Conservation (phyloP, 305 asterid species). For the Fraxinus paxiana region DNA sequence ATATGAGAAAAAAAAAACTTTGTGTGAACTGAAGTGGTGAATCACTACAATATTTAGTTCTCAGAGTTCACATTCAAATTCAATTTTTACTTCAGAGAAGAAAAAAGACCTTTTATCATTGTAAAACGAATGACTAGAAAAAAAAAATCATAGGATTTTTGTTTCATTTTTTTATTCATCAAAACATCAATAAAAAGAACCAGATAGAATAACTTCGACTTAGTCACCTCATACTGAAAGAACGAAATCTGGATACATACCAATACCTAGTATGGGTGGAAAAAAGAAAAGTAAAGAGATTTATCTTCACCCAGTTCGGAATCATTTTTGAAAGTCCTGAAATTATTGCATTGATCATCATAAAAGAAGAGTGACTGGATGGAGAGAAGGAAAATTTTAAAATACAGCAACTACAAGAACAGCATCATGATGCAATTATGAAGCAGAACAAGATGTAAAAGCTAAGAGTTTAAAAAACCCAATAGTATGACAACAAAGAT, state of each 20-base stretch:
- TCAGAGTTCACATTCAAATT: not conserved
- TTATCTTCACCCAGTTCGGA: not conserved
- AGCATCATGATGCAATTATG: not conserved
- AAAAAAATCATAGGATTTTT: not conserved
- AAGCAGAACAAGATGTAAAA: constrained; percentile 13
- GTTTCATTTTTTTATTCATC: constrained; percentile 1
- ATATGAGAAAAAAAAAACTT: not conserved
- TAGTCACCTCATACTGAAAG: not conserved
- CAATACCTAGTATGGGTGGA: not conserved
- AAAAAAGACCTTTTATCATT: not conserved
- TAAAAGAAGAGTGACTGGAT: not conserved
- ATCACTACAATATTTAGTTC: not conserved
- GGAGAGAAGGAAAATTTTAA: not conserved
- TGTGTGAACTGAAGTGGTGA: not conserved
- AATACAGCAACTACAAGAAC: not conserved
- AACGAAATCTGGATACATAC: not conserved
- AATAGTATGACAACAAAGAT: not conserved
- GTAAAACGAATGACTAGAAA: not conserved
- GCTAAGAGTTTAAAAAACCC: constrained; percentile 15
- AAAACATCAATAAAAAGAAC: not conserved
- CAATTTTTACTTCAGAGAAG: not conserved
- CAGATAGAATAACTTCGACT: not conserved
- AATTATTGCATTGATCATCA: not conserved
- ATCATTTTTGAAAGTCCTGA: constrained; percentile 8
- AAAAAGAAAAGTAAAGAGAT: not conserved